These are phyloP conservation scores for Boletellus sp. DNA, from an alignment of 768 basidiomycete genomes.

Conservation along the genomic window DNA sequence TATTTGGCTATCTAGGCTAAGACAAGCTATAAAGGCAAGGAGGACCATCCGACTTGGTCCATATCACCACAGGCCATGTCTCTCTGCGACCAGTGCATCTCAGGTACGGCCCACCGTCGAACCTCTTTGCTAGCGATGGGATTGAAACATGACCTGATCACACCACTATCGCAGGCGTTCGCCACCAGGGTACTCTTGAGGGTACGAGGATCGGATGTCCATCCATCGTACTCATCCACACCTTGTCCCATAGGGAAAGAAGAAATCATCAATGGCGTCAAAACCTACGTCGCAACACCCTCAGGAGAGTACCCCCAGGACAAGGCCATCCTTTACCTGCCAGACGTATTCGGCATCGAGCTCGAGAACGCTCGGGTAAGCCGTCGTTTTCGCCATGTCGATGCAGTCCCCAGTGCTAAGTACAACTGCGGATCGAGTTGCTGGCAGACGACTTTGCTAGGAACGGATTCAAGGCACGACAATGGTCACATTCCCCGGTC, in stretches of 20 bases:
- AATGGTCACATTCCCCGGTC: background rate
- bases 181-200: conserved; percentile 46
- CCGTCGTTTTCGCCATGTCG: background rate
- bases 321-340: conserved; percentile 52
- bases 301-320: conserved; percentile 46
- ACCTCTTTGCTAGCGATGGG: background rate
- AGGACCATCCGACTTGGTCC: background rate
- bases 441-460: conserved; percentile 43
- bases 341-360: conserved; percentile 51
- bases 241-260: conserved; percentile 37
- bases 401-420: background rate
- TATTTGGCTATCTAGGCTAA: too few species aligned
- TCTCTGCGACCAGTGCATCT: conserved; percentile 53
- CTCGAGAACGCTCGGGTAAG: conserved; percentile 45
- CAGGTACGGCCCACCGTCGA: conserved; percentile 36
- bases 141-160: conserved; percentile 3
- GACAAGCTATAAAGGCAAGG: conserved; percentile 3
- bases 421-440: conserved; percentile 25
- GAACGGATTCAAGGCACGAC: conserved; percentile 35
- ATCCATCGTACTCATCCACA: background rate
- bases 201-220: conserved; percentile 25
- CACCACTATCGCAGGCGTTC: conserved; percentile 34
- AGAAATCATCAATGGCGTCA: conserved; percentile 45
- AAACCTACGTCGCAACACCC: conserved; percentile 54
- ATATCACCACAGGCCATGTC: conserved; percentile 41